These are phyloP conservation scores for Calonectria hawksworthii DNA, from an alignment of 2,329 filamentous ascomycete species.

Conservation along the genomic window DNA sequence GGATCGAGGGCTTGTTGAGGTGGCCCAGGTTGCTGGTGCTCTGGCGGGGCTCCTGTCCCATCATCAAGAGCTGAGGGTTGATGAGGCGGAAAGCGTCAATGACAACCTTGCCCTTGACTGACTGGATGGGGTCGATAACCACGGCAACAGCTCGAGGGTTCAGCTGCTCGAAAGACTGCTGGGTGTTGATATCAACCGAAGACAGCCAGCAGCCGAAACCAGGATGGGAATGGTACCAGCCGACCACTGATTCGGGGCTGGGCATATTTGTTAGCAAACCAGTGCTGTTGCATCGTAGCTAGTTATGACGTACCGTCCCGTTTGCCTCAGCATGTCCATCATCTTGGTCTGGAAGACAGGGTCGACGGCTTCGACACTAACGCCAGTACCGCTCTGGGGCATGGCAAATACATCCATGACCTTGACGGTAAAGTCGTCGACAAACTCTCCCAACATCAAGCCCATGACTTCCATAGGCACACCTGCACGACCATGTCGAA, in stretches of 20 bases:
- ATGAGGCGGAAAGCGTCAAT: constrained; percentile 99
- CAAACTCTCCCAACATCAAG: constrained; percentile 98
- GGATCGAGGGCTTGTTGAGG: constrained; percentile 99
- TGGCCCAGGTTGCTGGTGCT: constrained; percentile 98
- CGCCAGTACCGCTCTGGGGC: constrained; percentile 98
- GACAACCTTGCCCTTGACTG: constrained; percentile 99
- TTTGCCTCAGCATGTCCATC: constrained; percentile 99
- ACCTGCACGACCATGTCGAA: constrained; percentile 95
- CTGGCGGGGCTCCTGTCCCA: constrained; percentile 97
- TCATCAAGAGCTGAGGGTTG: constrained; percentile 97
- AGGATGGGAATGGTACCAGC: constrained; percentile 99
- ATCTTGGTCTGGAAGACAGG: constrained; percentile 99
- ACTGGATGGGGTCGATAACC: constrained; percentile 98
- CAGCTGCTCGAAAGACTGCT: constrained; percentile 99
- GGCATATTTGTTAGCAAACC: constrained; percentile 28
- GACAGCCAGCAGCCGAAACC: constrained; percentile 99
- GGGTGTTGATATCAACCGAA: constrained; percentile 98
- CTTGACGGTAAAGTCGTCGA: constrained; percentile 98
- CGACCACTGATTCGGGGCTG: constrained; percentile 96
- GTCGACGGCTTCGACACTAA: constrained; percentile 98
- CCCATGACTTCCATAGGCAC: constrained; percentile 99
- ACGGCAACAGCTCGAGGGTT: constrained; percentile 97
- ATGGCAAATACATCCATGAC: constrained; percentile 99
- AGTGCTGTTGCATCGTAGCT: constrained; percentile 5
- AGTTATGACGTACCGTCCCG: constrained; percentile 79